Conservation (phyloP, 352 stramenopile species). For the Phytophthora quininea region DNA sequence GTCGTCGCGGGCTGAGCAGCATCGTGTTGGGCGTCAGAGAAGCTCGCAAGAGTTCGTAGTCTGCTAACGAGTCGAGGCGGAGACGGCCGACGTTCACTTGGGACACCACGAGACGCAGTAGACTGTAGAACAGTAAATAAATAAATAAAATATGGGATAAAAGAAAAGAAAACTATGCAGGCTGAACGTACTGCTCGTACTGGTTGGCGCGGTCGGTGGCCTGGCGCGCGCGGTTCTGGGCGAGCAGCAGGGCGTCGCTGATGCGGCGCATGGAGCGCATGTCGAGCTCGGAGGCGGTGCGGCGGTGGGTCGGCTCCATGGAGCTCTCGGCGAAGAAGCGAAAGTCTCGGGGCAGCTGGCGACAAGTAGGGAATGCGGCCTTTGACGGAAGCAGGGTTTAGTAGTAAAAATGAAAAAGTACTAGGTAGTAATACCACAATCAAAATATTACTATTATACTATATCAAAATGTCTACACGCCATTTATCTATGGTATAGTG, state of each 20-base stretch:
- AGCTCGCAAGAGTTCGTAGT: constrained; percentile 33
- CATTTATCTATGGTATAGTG: too few relatives aligned
- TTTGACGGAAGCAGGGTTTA: not conserved
- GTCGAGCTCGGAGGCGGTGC: constrained; percentile 55
- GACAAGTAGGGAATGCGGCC: constrained; percentile 21
- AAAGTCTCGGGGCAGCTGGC: not conserved
- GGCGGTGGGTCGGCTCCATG: constrained; percentile 32
- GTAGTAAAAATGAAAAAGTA: too few relatives aligned
- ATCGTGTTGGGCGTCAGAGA: constrained; percentile 21
- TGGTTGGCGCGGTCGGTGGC: constrained; percentile 69
- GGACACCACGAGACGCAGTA: constrained; percentile 32
- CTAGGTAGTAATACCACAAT: too few relatives aligned
- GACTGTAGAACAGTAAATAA: constrained; percentile 20
- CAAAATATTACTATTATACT: too few relatives aligned
- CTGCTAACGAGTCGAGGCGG: constrained; percentile 28
- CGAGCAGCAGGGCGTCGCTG: constrained; percentile 70
- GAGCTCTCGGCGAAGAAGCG: constrained; percentile 5
- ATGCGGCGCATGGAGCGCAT: constrained; percentile 68
- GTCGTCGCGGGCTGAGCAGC: constrained; percentile 18
- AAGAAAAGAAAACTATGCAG: not conserved
- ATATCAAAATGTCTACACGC: too few relatives aligned
- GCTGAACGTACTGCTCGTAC: constrained; percentile 59
- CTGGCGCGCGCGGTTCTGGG: constrained; percentile 66
- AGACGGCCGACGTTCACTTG: constrained; percentile 34
- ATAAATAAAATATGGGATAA: constrained; percentile 1